Conservation (phyloP, 2,329 filamentous ascomycete genomes). For the Dothistroma pini region DNA sequence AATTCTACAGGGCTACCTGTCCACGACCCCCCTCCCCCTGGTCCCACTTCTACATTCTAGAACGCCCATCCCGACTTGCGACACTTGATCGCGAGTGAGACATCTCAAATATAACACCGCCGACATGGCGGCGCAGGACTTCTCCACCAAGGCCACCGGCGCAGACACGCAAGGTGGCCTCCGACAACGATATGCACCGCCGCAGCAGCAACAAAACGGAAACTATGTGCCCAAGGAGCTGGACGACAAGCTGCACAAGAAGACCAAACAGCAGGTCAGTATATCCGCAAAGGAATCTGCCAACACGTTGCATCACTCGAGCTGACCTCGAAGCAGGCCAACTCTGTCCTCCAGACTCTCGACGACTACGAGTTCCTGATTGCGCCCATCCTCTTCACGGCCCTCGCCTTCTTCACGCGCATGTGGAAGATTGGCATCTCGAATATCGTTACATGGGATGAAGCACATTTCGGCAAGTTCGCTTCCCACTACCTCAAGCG, state of each 20-base stretch:
- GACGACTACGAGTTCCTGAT: constrained; percentile 60
- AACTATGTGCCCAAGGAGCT: constrained; percentile 31
- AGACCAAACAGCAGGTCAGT: constrained; percentile 48
- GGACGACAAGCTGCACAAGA: constrained; percentile 37
- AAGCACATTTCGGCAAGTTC: constrained; percentile 90
- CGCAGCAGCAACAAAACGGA: constrained; percentile 29
- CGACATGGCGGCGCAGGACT: constrained; percentile 29
- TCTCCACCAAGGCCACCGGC: constrained; percentile 35
- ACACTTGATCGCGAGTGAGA: constrained; percentile 4
- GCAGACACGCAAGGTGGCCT: constrained; percentile 43
- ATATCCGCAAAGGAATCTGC: neutral
- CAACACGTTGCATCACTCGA: neutral
- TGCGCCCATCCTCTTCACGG: constrained; percentile 61
- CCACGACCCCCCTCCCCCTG: neutral
- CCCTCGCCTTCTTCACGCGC: constrained; percentile 61
- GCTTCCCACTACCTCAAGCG: constrained; percentile 98
- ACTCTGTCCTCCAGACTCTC: constrained; percentile 60
- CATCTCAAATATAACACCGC: constrained; percentile 7
- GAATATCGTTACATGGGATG: constrained; percentile 71
- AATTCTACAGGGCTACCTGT: neutral
- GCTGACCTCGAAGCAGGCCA: constrained; percentile 31
- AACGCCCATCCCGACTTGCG: neutral
- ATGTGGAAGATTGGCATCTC: constrained; percentile 66
- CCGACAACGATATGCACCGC: constrained; percentile 42
- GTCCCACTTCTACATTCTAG: neutral